Conservation (phyloP, 164 flowering plant genomes). For the Stephania yunnanensis region DNA sequence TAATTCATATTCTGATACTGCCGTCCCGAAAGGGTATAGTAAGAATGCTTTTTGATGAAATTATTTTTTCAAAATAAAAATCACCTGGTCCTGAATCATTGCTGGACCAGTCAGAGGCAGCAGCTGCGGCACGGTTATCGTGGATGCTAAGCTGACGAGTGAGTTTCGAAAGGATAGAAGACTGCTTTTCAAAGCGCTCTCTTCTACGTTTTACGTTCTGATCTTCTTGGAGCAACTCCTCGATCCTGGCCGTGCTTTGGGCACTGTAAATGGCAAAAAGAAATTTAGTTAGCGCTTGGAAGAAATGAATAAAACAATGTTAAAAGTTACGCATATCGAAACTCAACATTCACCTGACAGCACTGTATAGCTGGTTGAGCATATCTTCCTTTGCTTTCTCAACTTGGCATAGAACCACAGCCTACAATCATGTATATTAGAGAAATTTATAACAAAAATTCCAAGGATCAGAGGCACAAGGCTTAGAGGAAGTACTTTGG, state of each 20-base stretch:
- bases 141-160: conserved; percentile 79
- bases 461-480: not conserved
- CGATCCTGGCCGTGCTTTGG: conserved; percentile 75
- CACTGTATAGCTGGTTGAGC: conserved; percentile 91
- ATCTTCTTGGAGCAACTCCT: conserved; percentile 87
- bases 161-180: conserved; percentile 81
- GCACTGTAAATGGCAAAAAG: conserved; percentile 31
- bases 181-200: conserved; percentile 81
- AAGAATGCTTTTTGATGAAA: no score
- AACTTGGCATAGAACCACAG: conserved; percentile 99
- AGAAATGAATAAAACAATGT: not conserved
- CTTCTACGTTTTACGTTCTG: conserved; percentile 78
- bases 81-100: conserved; percentile 30
- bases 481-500: conserved; percentile 46
- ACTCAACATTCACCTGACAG: conserved; percentile 52
- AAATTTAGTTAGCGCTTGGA: not conserved
- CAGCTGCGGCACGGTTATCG: conserved; percentile 77
- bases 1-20: not conserved
- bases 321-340: not conserved
- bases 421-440: conserved; percentile 36
- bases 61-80: not conserved
- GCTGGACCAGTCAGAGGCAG: conserved; percentile 59
- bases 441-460: not conserved
- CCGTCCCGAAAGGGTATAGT: no score
- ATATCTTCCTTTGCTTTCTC: conserved; percentile 99